These are phyloP conservation scores for Linnemannia hyalina DNA, from an alignment of 192 early-diverging fungal genomes.

Conservation along the genomic window DNA sequence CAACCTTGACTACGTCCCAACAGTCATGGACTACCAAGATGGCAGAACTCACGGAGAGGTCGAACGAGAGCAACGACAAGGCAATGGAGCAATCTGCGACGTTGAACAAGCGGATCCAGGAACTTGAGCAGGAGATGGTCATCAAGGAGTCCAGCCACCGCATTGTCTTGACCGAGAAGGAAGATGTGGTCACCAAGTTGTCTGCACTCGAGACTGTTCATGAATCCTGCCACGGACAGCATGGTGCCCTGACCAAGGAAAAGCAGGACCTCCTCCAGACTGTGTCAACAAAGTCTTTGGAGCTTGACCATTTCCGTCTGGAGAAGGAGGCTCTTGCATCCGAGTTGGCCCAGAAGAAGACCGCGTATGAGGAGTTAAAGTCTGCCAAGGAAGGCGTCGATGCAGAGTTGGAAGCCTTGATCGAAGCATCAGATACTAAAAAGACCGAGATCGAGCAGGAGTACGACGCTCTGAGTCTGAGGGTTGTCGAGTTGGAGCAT, in stretches of 20 bases:
- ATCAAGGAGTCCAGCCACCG: slow-evolving; percentile 22
- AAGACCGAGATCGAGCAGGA: slow-evolving; percentile 14
- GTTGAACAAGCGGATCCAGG: slow-evolving; percentile 25
- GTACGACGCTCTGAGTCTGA: neutral
- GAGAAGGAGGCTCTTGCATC: neutral
- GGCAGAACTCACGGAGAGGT: slow-evolving; percentile 3
- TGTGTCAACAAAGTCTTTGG: neutral
- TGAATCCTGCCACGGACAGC: neutral
- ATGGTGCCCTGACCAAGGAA: neutral
- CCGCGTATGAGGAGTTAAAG: neutral
- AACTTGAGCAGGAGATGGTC: slow-evolving; percentile 2
- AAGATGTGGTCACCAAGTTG: neutral
- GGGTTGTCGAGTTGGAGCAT: slow-evolving; percentile 10
- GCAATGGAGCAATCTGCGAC: neutral
- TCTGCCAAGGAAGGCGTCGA: slow-evolving; percentile 10
- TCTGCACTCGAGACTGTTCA: neutral
- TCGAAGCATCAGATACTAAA: neutral
- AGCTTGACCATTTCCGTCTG: neutral
- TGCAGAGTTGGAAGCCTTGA: slow-evolving; percentile 8
- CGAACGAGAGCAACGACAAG: neutral
- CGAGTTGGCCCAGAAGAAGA: neutral
- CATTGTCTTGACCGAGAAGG: slow-evolving; percentile 8
- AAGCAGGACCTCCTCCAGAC: slow-evolving; percentile 6
- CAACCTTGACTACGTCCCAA: slow-evolving; percentile 8
- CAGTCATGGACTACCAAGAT: neutral